Base-by-base conservation (phyloP, 805 yeast species). In the Schwanniomyces polymorphus region DNA sequence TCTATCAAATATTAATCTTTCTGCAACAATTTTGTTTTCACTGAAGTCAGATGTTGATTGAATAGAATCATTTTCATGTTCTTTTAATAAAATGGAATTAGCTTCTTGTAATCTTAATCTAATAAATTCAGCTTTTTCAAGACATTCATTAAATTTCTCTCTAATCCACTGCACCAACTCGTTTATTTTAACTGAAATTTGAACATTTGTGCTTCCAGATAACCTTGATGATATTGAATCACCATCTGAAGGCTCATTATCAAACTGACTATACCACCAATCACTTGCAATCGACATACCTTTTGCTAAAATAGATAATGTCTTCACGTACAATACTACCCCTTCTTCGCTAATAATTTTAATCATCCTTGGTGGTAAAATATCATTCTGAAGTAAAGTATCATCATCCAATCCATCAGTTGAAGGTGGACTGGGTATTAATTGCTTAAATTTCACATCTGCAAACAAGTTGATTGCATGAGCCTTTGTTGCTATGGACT, bases 121-220 rank as follows among this genome's bases (percentile, higher is more conserved):
- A 33, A 88, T 78, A 57, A 80, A 83, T 58, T 92, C 97, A 0
- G 97, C 97, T 63, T 85, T 87, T 51, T 88, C 96, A 49, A 92
- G 76, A 47, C 89, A 82, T 59, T 91, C 97, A 65, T 94, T 92
- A 68, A 91, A 92, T 51, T 84, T 79, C 48, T 86, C 91, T 49
- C 98, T 78, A 7, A 89, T 84, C 97, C 97, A 91, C 67, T 94
- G 97, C 10, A 91, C 95, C 41, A 87, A 71, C 59, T 78, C 82
- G 61, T 85, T 85, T 56, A 86, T 67, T 48, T 77, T 74, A 6
- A 66, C 57, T 5, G 71, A 61, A 1, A 54, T 52, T 17, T 58
- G 64, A 26, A 59, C 39, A 43, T 58, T 56, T 10, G 50, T n/a
- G 17, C 29, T 44, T 17, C 8, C 41, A 40, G 27, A 33, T 34